Conservation (phyloP, 768 basidiomycete genomes). For the Hypholoma fasciculare region DNA sequence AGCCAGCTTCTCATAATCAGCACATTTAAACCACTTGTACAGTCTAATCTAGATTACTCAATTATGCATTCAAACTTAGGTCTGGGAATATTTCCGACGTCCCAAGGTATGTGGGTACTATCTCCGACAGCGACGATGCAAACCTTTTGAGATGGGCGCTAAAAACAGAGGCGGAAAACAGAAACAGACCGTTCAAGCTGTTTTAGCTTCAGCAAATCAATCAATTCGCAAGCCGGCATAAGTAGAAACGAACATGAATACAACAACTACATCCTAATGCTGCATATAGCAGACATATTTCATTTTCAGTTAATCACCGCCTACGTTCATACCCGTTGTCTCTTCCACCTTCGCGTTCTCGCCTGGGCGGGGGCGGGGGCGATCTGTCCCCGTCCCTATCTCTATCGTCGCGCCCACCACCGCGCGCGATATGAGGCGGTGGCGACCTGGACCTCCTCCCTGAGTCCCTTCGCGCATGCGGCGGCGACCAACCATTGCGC, state of each 20-base stretch:
- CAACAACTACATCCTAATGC: not conserved
- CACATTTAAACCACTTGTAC: not conserved
- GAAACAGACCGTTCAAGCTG: no score
- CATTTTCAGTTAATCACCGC: slow-evolving; percentile 5
- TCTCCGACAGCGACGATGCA: no score
- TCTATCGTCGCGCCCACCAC: slow-evolving; percentile 8
- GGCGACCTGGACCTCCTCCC: slow-evolving; percentile 23
- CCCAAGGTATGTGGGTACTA: no score
- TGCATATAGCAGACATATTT: not conserved
- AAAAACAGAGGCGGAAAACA: no score
- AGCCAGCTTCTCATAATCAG: not conserved
- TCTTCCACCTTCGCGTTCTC: slow-evolving; percentile 13
- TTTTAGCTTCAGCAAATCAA: no score
- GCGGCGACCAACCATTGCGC: slow-evolving; percentile 15
- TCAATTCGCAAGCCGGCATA: no score
- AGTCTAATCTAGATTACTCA: no score
- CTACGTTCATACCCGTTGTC: slow-evolving; percentile 21
- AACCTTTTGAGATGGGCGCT: no score
- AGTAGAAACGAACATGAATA: not conserved
- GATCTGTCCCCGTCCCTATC: slow-evolving; percentile 14
- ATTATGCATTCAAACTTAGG: no score
- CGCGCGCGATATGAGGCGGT: slow-evolving; percentile 10
- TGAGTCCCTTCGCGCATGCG: slow-evolving; percentile 9
- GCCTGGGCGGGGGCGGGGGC: slow-evolving; percentile 13
- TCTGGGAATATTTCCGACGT: no score